Percentiles rank a stretch among this genome's conserved stretches.
phyloP scores from a whole-genome alignment of 2,329 filamentous ascomycete genomes.

The Ambrosiella cleistominuta region DNA sequence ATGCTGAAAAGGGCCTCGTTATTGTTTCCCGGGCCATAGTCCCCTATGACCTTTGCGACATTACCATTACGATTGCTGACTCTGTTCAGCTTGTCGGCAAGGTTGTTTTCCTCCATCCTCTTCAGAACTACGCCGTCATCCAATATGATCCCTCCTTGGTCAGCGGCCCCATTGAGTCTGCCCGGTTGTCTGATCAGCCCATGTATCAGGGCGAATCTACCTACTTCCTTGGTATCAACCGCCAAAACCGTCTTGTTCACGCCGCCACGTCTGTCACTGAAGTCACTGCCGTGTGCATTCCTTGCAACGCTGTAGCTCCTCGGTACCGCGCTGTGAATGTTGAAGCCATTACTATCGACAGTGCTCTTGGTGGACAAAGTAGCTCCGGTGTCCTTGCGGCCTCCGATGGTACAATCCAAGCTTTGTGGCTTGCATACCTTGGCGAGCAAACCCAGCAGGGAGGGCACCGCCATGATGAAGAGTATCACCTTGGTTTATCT shows the following conservation, averaged over 20 bases:
- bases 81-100: slow-evolving; percentile 89
- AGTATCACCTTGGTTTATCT: slow-evolving; percentile 86
- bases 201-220: slow-evolving; percentile 89
- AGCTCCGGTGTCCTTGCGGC: slow-evolving; percentile 84
- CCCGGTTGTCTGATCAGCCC: slow-evolving; percentile 60
- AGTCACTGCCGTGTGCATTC: slow-evolving; percentile 91
- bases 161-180: slow-evolving; percentile 82
- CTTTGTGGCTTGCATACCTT: slow-evolving; percentile 90
- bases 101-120: slow-evolving; percentile 84
- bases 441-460: slow-evolving; percentile 55
- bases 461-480: slow-evolving; percentile 70
- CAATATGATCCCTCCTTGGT: slow-evolving; percentile 88
- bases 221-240: slow-evolving; percentile 96
- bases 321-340: slow-evolving; percentile 90
- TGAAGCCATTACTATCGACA: slow-evolving; percentile 93
- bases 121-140: slow-evolving; percentile 92
- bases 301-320: slow-evolving; percentile 78
- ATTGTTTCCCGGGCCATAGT: slow-evolving; percentile 88
- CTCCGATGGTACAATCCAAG: slow-evolving; percentile 82
- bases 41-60: slow-evolving; percentile 91
- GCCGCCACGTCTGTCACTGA: slow-evolving; percentile 91
- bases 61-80: slow-evolving; percentile 89
- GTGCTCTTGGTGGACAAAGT: slow-evolving; percentile 75
- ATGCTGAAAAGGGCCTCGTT: slow-evolving; percentile 88
- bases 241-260: slow-evolving; percentile 83